Base-by-base conservation (phyloP, 1,284 basidiomycete genomes). In the Bondarzewia mesenterica region DNA sequence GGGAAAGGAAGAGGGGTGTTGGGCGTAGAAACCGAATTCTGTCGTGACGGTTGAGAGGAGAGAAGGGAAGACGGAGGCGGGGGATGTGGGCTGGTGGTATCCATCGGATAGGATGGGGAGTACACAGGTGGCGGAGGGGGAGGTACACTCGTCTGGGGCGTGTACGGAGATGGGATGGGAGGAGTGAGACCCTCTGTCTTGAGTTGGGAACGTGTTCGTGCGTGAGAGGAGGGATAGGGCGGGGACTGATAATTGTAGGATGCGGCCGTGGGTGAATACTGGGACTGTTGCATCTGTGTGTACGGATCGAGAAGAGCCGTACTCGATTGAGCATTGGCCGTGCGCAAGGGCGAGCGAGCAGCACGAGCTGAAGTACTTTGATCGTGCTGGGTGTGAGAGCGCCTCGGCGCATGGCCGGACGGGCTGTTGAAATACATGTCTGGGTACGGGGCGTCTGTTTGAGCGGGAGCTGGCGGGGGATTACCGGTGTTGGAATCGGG, bases 1-100 rank as follows among this genome's bases (percentile, higher is more conserved):
- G 76, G 63, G 57, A 80, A 82, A 3, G 80, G 82, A 51, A 87
- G 70, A 8, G 85, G 86, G 0, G 84, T 85, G 29, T 76, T 70
- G 10, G 85, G 85, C 29, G 76, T 79, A 8, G 82, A 84, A 44
- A 74, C 58, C 15, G 79, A 77, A 18, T 66, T 66, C 56, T 77
- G 75, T 46, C 68, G 74, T 52, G 60, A 65, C 7, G 48, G 46
- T 38, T 44, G 53, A 7, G 46, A 48, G 42, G 51, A 29, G 39
- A 48, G 53, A 22, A 43, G 42, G 10, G 53, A 46, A 7, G 46
- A 45, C 27, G 62, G 70, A 18, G 69, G 63, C 20, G 71, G 65
- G n/a, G 78, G 78, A 45, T 77, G 74, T 7, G 80, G 79, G 55
- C 77, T 80, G 23, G 75, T 71, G 0, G 78, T 77, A 42, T 82